Percentiles rank a stretch among this genome's conserved stretches.
These are phyloP conservation scores for Dentipellis sp. DNA, from an alignment of 768 basidiomycete species.

Conservation along the genomic window DNA sequence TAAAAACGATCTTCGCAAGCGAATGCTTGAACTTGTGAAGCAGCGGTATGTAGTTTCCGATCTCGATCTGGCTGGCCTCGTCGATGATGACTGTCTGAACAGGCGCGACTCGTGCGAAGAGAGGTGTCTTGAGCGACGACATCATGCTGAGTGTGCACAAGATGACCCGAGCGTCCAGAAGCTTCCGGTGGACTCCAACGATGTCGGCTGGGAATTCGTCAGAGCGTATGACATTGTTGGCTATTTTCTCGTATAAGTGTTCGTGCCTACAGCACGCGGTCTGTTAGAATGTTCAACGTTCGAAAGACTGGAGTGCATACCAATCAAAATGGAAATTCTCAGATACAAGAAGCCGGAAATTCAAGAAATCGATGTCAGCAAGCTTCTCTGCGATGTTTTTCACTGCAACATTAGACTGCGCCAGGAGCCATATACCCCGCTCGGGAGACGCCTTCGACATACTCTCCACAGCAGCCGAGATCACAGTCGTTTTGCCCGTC, in stretches of 20 bases:
- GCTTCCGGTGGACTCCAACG: conserved; percentile 14
- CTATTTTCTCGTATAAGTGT: conserved; percentile 32
- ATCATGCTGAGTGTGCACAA: conserved; percentile 44
- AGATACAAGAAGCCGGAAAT: conserved; percentile 35
- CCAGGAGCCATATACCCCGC: conserved; percentile 28
- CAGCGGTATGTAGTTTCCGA: conserved; percentile 30
- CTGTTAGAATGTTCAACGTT: too few relatives aligned
- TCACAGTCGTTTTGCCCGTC: conserved; percentile 17
- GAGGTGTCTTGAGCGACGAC: conserved; percentile 17
- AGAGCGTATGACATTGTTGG: conserved; percentile 28
- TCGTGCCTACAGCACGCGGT: conserved; percentile 32
- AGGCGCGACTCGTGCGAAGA: conserved; percentile 22
- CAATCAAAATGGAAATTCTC: conserved; percentile 37
- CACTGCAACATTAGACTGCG: conserved; percentile 43
- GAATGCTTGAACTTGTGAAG: conserved; percentile 14
- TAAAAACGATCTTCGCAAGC: conserved; percentile 21
- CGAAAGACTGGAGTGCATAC: conserved; percentile 17
- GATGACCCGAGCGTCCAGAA: conserved; percentile 28
- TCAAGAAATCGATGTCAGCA: conserved; percentile 18
- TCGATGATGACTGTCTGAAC: conserved; percentile 33
- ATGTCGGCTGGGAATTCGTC: conserved; percentile 19
- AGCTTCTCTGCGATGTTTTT: conserved; percentile 46
- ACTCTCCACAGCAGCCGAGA: conserved; percentile 11
- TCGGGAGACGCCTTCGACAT: not conserved
- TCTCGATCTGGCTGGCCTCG: conserved; percentile 39